These are phyloP conservation scores for Fusarium redolens DNA, from an alignment of 2,329 filamentous ascomycete species.

Conservation along the genomic window DNA sequence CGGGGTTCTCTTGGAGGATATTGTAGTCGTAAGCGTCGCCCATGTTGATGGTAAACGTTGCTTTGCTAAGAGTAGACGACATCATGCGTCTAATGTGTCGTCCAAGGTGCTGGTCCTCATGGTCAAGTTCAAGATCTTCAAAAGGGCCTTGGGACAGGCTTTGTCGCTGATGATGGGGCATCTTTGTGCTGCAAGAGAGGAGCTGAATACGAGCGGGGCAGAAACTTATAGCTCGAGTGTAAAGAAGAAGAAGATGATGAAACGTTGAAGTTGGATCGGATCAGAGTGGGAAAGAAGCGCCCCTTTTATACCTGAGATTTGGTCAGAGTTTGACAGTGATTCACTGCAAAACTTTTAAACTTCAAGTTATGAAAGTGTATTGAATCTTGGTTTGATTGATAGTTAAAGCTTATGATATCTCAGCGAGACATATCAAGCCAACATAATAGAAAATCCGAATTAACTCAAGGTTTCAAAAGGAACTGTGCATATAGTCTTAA, in stretches of 20 bases:
- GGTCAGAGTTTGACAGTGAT: no score
- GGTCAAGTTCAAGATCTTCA: not conserved
- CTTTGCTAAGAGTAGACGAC: not conserved
- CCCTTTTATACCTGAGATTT: no score
- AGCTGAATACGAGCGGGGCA: no score
- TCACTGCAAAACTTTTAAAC: no score
- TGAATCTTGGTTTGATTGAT: not conserved
- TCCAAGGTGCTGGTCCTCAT: not conserved
- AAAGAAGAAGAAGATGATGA: no score
- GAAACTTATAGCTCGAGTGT: no score
- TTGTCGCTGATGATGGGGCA: not conserved
- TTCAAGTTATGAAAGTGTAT: no score
- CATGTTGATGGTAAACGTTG: not conserved
- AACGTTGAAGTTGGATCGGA: no score
- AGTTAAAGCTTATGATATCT: not conserved
- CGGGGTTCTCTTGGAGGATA: not conserved
- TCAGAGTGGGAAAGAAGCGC: no score
- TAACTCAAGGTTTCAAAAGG: not conserved
- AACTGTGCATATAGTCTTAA: not conserved
- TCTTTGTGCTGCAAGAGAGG: no score
- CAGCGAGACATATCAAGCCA: accelerated
- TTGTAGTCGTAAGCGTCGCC: not conserved
- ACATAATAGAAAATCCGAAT: accelerated
- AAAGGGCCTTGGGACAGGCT: not conserved
- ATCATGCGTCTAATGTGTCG: not conserved